Base-by-base conservation (phyloP, 805 yeast genomes). In the Schizosaccharomyces japonicus region DNA sequence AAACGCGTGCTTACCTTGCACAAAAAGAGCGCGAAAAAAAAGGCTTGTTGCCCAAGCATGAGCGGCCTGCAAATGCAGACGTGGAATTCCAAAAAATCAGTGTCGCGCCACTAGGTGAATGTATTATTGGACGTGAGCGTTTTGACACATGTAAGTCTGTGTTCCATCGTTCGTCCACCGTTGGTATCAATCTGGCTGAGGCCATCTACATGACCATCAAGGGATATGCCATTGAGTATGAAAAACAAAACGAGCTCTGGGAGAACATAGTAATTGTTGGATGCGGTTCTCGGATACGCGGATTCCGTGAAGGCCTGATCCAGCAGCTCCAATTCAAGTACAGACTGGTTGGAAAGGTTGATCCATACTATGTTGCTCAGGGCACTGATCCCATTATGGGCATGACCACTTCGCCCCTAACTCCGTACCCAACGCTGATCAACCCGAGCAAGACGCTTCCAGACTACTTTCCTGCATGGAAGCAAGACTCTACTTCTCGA, bases 1-100 rank as follows among this genome's bases (percentile, higher is more conserved):
- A 42, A 27, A 42, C 46, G 15, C 21, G 33, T 23, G 46, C 31
- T 6, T 42, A 42, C 27, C 46, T 42, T 42, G 46, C 31, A n/a
- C 46, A 21, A 21, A 42, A 42, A 29, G 46, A 27, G 17, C 19
- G 19, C 6, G 46, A 42, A 21, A 21, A 21, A n/a, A 29, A 42
- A 7, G 46, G 33, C 13, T 13, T 17, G 11, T 13, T 6, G 5
- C 13, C 31, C 5, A 15, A 27, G 15, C n/a, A 17, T n/a, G 29
- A 42, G 25, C 19, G 13, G 3, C 31, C 46, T 13, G 46, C 21
- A 10, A 42, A 42, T 21, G 25, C 32, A 5, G 46, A 42, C 7
- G 31, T 42, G 8, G 46, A 42, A 17, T 42, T 42, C 25, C 31
- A 42, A 28, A 29, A 25, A 4, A 28, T 42, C n/a, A 21, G 13